Base-by-base conservation (phyloP, 441 rosid genomes). In the Brassica hybrid region DNA sequence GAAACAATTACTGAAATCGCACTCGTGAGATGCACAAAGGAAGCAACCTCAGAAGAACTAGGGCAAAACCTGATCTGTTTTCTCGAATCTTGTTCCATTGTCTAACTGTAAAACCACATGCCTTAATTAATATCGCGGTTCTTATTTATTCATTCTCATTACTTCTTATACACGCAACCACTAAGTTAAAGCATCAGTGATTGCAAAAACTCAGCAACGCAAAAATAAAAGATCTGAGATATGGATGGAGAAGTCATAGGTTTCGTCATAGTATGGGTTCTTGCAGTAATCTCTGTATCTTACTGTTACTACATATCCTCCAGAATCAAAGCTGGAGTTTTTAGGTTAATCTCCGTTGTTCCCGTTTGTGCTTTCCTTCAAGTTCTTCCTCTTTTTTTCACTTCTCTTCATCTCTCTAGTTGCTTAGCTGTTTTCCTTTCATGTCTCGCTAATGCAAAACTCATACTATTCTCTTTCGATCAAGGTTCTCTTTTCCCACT, bases 381-480 rank as follows among this genome's bases (percentile, higher is more conserved):
- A 14, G 17, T 60, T 48, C 76, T 86, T 71, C 90, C 88, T 66
- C 70, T 83, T 18, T 25, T 9, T 52, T 77, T 83, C 75, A 73
- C 90, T 12, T 18, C 77, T 34, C 38, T 65, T 25, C 73, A 78
- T 69, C 69, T 75, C 11, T 56, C 67, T n/a, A 71, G 59, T 45
- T 1, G 78, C 43, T 76, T 72, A 0, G 67, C 85, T 1, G 69
- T 79, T 67, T 77, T 80, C 58, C 54, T 83, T 63, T 65, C 87
- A 12, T 86, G 89, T 86, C 73, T 85, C 1, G 83, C 84, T 23
- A 87, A 69, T 59, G 86, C 86, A 76, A 87, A 85, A 79, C 84
- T 87, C 60, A 75, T 87, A 1, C 89, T 83, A 52, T 84, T 89
- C 62, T 76, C 84, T 34, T 83, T 86, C 38, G 81, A 72, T 30